Percentiles rank a stretch among this genome's conserved stretches.
phyloP scores from a whole-genome alignment of 331 rosid genomes.

The Malus hybrid region DNA sequence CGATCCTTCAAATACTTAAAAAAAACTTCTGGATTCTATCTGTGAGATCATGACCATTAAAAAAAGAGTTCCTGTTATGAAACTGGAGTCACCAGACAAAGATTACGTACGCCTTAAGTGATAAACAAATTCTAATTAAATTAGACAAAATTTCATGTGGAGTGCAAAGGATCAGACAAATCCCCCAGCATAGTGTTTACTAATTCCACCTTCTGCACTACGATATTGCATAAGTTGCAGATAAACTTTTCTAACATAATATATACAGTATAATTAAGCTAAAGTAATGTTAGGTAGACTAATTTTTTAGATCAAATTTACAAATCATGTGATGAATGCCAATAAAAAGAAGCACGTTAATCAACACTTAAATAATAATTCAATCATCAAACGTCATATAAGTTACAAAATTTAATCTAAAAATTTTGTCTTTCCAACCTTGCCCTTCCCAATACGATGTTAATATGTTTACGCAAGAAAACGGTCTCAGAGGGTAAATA shows the following conservation, averaged over 20 bases:
- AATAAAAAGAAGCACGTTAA: no score
- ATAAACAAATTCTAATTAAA: not conserved
- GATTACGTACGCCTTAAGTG: not conserved
- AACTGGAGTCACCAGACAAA: not conserved
- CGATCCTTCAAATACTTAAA: not conserved
- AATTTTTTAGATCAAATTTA: no score
- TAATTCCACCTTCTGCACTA: not conserved
- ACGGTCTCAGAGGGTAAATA: not conserved
- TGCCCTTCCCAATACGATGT: no score
- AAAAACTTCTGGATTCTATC: not conserved
- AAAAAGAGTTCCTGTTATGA: not conserved
- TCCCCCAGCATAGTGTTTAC: not conserved
- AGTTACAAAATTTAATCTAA: no score
- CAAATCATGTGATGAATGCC: no score
- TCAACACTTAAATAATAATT: no score
- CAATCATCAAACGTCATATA: no score
- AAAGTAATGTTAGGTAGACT: no score
- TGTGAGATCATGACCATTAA: not conserved
- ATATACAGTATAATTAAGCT: not conserved
- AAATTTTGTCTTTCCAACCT: no score
- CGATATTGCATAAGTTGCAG: slow-evolving; percentile 1
- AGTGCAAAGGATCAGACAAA: slow-evolving; percentile 1
- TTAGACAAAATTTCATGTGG: not conserved
- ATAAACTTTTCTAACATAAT: not conserved
- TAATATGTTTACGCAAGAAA: not conserved